A percentile compares a stretch with the other conserved stretches of the same genome.
These are phyloP conservation scores for Pseudogymnoascus sp. DNA, from an alignment of 2,329 filamentous ascomycete species.

Conservation along the genomic window DNA sequence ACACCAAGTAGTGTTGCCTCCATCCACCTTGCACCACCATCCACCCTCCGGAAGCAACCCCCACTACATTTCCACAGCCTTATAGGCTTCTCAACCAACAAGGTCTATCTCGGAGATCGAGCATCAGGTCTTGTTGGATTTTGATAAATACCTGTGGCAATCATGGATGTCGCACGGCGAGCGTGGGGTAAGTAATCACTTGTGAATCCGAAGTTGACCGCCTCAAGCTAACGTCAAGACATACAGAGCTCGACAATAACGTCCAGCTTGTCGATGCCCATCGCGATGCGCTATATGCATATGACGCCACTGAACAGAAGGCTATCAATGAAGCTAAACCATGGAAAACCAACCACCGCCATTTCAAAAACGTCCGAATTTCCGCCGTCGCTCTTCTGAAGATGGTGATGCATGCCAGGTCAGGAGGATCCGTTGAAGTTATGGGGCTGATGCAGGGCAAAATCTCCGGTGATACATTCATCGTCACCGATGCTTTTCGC, in stretches of 20 bases:
- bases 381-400: slow-evolving; percentile 90
- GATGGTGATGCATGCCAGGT: slow-evolving; percentile 99
- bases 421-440: slow-evolving; percentile 82
- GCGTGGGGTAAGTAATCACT: slow-evolving; percentile 48
- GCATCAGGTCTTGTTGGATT: background rate
- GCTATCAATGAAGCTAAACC: slow-evolving; percentile 56
- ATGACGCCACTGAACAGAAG: slow-evolving; percentile 63
- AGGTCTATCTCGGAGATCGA: background rate
- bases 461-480: slow-evolving; percentile 72
- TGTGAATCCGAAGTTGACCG: slow-evolving; percentile 16
- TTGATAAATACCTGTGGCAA: background rate
- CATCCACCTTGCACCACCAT: background rate
- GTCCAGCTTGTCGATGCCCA: slow-evolving; percentile 75
- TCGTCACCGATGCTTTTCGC: slow-evolving; percentile 90
- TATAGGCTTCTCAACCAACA: slow-evolving; percentile 1
- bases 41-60: background rate
- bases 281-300: slow-evolving; percentile 86
- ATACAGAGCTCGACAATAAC: slow-evolving; percentile 77
- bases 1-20: background rate
- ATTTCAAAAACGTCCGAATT: slow-evolving; percentile 92
- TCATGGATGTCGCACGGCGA: slow-evolving; percentile 50
- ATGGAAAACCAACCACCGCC: slow-evolving; percentile 70
- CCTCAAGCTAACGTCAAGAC: slow-evolving; percentile 23
- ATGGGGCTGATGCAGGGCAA: slow-evolving; percentile 99
- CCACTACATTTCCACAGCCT: background rate